phyloP scores from a whole-genome alignment of 352 stramenopile species.

The Globisporangium okanoganense region DNA sequence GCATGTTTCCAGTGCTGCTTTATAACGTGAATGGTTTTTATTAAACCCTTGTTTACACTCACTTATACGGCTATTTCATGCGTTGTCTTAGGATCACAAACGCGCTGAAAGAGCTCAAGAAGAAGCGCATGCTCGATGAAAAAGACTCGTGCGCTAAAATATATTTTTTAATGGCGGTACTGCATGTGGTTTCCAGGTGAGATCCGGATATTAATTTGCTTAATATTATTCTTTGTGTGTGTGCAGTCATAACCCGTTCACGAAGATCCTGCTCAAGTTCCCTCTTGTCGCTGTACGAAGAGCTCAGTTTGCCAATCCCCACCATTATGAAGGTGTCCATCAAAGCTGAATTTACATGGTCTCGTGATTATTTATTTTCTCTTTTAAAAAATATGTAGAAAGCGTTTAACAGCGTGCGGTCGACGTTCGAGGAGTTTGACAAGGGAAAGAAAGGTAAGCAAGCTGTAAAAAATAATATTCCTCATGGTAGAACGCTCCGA shows the following conservation, averaged over 20 bases:
- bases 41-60: not conserved
- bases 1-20: not conserved
- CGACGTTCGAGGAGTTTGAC: constrained; percentile 65
- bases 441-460: constrained; percentile 42
- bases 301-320: not conserved
- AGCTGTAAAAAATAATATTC: not conserved
- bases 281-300: constrained; percentile 41
- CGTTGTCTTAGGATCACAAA: constrained; percentile 59
- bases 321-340: too few relatives aligned
- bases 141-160: constrained; percentile 38
- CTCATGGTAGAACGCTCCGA: not conserved
- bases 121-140: constrained; percentile 41
- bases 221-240: not conserved
- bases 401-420: constrained; percentile 77
- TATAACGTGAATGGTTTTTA: not conserved
- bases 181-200: not conserved
- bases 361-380: constrained; percentile 1
- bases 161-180: not conserved
- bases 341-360: too few relatives aligned
- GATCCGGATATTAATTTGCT: not conserved
- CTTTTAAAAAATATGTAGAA: constrained; percentile 21
- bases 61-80: not conserved
- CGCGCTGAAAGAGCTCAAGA: constrained; percentile 69
- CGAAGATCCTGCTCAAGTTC: constrained; percentile 76
- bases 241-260: constrained; percentile 60